Evolutionary conservation across 805 yeast species (phyloP).

Genomic region (Henningerozyma blattae): DNA sequence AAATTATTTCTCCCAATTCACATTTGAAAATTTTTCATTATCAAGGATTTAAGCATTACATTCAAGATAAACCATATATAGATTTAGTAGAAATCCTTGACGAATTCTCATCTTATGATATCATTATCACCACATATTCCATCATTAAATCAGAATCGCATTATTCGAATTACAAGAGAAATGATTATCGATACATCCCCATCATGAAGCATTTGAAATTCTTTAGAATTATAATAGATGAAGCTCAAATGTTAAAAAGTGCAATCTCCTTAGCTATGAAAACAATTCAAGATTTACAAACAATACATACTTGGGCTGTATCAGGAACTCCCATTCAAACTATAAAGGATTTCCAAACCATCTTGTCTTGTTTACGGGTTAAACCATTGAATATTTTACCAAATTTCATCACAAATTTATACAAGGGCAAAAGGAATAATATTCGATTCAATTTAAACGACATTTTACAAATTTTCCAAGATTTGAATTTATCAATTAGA

Average conservation of each 20-base stretch:
- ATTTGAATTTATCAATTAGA: conserved; percentile 41
- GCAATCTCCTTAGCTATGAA: conserved; percentile 66
- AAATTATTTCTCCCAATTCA: conserved; percentile 27
- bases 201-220: conserved; percentile 76
- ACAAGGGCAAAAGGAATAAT: conserved; percentile 12
- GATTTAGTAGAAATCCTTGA: conserved; percentile 38
- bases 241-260: conserved; percentile 80
- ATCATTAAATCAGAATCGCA: conserved; percentile 66
- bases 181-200: conserved; percentile 50
- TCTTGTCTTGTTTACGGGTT: conserved; percentile 52
- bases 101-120: conserved; percentile 45
- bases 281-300: conserved; percentile 67
- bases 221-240: conserved; percentile 86
- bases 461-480: conserved; percentile 40
- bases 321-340: conserved; percentile 86
- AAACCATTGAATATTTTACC: conserved; percentile 45
- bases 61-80: conserved; percentile 11
- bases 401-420: conserved; percentile 8
- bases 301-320: conserved; percentile 93
- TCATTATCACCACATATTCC: conserved; percentile 69
- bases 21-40: conserved; percentile 50
- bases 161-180: conserved; percentile 60
- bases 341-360: conserved; percentile 55
- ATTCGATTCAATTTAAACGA: conserved; percentile 25
- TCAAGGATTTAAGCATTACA: conserved; percentile 38